phyloP scores from a whole-genome alignment of 139 green algal species.

The Chlamydomonas sp. region DNA sequence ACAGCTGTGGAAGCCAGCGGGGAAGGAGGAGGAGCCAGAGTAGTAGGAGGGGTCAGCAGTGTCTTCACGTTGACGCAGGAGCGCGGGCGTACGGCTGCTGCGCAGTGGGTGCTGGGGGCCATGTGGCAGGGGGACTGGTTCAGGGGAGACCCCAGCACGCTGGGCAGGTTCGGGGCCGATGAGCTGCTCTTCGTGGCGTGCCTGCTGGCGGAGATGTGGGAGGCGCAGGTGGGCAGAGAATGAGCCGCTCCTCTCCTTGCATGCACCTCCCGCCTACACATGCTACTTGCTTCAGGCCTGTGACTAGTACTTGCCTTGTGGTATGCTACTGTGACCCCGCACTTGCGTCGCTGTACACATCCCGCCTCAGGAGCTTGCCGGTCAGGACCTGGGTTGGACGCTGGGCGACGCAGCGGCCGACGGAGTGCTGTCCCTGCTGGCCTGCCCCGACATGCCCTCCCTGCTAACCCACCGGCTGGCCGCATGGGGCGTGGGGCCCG shows the following conservation, averaged over 20 bases:
- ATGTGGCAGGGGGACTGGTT: conserved; percentile 25
- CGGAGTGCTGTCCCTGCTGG: not conserved
- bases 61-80: no score
- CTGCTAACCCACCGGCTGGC: not conserved
- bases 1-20: no score
- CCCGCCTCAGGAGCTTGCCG: not conserved
- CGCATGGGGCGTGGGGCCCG: not conserved
- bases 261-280: no score
- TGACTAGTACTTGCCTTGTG: no score
- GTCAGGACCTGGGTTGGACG: not conserved
- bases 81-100: not conserved
- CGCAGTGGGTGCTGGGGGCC: conserved; percentile 7
- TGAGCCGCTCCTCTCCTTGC: no score
- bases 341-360: not conserved
- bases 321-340: no score
- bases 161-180: not conserved
- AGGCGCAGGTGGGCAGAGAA: not conserved
- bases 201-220: not conserved
- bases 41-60: no score
- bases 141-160: not conserved
- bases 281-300: no score
- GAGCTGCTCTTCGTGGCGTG: conserved; percentile 19
- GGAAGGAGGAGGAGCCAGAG: no score
- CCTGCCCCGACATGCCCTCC: not conserved
- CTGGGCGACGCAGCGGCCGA: not conserved